Base-by-base conservation (phyloP, 1,284 basidiomycete genomes). In the Leccinum holopus region DNA sequence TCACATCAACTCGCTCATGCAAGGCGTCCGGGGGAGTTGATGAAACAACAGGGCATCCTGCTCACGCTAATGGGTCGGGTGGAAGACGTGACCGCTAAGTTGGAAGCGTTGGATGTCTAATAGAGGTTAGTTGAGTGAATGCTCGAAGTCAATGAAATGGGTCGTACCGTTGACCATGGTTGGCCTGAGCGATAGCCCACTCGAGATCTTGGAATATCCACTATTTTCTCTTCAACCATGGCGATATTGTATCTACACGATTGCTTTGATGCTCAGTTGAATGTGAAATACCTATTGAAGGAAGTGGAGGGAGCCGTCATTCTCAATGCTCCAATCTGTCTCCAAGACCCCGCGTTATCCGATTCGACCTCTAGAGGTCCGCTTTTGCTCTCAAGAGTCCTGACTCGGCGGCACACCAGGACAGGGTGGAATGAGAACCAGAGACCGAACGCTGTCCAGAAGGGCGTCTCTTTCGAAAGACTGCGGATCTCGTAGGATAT, bases 401-500 rank as follows among this genome's bases (percentile, higher is more conserved):
- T 55, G 33, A 25, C 49, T 3, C 51, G 28, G 14, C 60, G 12
- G 9, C 65, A 78, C 11, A 71, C 72, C 8, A 90, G 76, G 3
- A 93, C 86, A 1, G 90, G 87, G 52, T 77, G 71, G 65, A 89
- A 91, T 8, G 80, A 73, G 76, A 94, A 95, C 92, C 91, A 95
- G 1, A 89, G 75, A 16, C 92, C 91, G 66, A 95, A 90, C 0
- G 88, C 87, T 11, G 81, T 79, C 92, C 92, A 95, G 74, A 95
- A 95, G 0, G 87, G 80, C 1, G 85, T 80, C 71, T 95, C 93
- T 69, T 92, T 93, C 2, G 81, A 66, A 47, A 93, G 78, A 64
- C 90, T 92, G 39, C 92, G 87, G 51, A 92, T 79, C 75, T 88
- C 92, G 81, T 94, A 92, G 0, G 88, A 87, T 32, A 91, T 84